These are phyloP conservation scores for Puccinia brachypodii DNA, from an alignment of 1,284 basidiomycete genomes.

Conservation along the genomic window DNA sequence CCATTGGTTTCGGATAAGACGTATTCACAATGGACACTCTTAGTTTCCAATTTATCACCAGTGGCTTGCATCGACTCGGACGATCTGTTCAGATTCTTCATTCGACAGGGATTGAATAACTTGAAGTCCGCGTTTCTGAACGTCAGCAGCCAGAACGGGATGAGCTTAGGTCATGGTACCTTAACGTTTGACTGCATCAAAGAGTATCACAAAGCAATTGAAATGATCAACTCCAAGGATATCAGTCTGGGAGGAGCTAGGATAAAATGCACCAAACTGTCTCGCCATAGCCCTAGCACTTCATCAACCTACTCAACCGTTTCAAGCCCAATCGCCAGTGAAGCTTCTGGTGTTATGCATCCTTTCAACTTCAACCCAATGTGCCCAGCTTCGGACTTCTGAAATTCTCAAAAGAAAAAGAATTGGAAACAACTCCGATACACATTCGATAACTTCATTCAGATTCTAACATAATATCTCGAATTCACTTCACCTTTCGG, in stretches of 20 bases:
- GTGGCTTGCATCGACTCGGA: slow-evolving; percentile 45
- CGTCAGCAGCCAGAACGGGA: slow-evolving; percentile 31
- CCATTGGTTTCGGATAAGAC: not conserved
- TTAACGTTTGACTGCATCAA: slow-evolving; percentile 21
- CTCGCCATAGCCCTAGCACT: not conserved
- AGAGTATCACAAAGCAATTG: slow-evolving; percentile 26
- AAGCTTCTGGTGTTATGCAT: not conserved
- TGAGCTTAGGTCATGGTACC: slow-evolving; percentile 39
- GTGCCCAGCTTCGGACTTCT: not conserved
- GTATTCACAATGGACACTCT: slow-evolving; percentile 3
- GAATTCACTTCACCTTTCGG: not conserved
- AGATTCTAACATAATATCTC: not conserved
- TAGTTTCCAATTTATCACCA: slow-evolving; percentile 40
- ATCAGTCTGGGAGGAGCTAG: slow-evolving; percentile 21
- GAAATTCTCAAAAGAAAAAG: not conserved
- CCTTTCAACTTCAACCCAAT: slow-evolving; percentile 2
- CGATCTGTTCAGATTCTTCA: slow-evolving; percentile 39
- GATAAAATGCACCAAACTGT: slow-evolving; percentile 20
- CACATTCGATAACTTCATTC: no score
- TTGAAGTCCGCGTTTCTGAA: slow-evolving; percentile 33
- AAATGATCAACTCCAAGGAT: slow-evolving; percentile 15
- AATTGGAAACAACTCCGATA: not conserved
- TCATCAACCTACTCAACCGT: not conserved
- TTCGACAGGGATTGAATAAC: slow-evolving; percentile 15
- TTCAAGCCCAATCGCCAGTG: slow-evolving; percentile 7